These are phyloP conservation scores for Aspergillus sclerotialis DNA, from an alignment of 2,329 filamentous ascomycete genomes.

Conservation along the genomic window DNA sequence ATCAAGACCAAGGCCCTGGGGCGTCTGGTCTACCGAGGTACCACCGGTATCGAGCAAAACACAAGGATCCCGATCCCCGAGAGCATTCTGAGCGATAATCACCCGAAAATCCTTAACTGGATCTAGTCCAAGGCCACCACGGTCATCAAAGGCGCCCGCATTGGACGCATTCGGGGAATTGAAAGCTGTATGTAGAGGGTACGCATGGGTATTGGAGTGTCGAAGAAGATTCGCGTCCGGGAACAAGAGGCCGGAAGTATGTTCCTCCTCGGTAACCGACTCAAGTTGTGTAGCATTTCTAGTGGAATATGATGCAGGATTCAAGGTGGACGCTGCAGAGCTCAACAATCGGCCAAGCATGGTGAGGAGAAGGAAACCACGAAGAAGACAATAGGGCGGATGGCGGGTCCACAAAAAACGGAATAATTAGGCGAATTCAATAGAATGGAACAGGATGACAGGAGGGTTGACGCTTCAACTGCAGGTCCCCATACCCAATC, in stretches of 20 bases:
- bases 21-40: conserved; percentile 15
- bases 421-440: too few relatives aligned
- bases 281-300: conserved; percentile 35
- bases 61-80: conserved; percentile 42
- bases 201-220: conserved; percentile 34
- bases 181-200: conserved; percentile 34
- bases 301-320: conserved; percentile 31
- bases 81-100: conserved; percentile 42
- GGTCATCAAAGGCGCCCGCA: conserved; percentile 40
- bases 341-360: conserved; percentile 40
- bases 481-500: conserved; percentile 29
- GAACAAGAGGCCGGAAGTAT: conserved; percentile 42
- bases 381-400: conserved; percentile 1
- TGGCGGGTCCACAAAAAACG: neutral
- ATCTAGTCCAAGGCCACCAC: conserved; percentile 40
- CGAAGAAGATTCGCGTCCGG: conserved; percentile 38
- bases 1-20: conserved; percentile 30
- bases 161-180: conserved; percentile 37
- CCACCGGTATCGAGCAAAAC: conserved; percentile 39
- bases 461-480: conserved; percentile 23
- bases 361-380: conserved; percentile 12
- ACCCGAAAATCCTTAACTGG: conserved; percentile 39
- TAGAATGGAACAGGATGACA: conserved; percentile 24
- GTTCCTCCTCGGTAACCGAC: conserved; percentile 44
- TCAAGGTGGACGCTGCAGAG: conserved; percentile 38